Evolutionary conservation across 2,329 filamentous ascomycete genomes (phyloP).

Genomic region (Fusarium tanahbumbuense): DNA sequence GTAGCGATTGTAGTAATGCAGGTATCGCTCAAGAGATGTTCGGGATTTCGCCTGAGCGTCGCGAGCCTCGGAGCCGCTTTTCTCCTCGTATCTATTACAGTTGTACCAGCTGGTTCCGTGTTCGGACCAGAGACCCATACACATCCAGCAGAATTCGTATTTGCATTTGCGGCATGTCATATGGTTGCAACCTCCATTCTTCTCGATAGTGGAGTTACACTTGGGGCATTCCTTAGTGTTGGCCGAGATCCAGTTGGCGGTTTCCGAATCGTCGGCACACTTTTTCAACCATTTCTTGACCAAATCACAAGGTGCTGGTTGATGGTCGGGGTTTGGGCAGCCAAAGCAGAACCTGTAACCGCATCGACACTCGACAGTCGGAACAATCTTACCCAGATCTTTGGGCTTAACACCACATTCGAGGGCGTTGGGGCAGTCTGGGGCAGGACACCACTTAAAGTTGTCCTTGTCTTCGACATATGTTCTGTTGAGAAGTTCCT

Average conservation of each 20-base stretch:
- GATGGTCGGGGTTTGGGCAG: conserved; percentile 88
- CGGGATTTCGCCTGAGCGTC: conserved; percentile 93
- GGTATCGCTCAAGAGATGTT: conserved; percentile 91
- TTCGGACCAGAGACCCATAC: conserved; percentile 98
- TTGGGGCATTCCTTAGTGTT: conserved; percentile 99
- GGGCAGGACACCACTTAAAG: conserved; percentile 97
- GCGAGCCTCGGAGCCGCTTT: conserved; percentile 88
- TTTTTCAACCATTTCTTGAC: conserved; percentile 98
- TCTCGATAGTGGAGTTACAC: conserved; percentile 97
- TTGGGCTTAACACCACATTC: conserved; percentile 90
- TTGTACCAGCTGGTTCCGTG: conserved; percentile 99
- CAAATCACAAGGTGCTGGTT: conserved; percentile 88
- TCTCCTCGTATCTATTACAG: conserved; percentile 97
- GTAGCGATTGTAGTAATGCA: conserved; percentile 99
- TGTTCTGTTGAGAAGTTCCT: conserved; percentile 87
- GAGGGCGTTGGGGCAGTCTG: conserved; percentile 94
- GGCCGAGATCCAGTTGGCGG: conserved; percentile 98
- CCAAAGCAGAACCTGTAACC: conserved; percentile 95
- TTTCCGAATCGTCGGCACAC: conserved; percentile 97
- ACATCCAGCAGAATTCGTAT: conserved; percentile 99
- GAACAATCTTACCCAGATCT: conserved; percentile 85
- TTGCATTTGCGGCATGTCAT: conserved; percentile 98
- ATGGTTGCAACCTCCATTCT: conserved; percentile 98
- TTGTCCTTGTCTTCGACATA: conserved; percentile 98
- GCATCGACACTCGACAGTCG: conserved; percentile 88